phyloP scores from a whole-genome alignment of 805 yeast genomes.

The Jamesozyma lodderae region DNA sequence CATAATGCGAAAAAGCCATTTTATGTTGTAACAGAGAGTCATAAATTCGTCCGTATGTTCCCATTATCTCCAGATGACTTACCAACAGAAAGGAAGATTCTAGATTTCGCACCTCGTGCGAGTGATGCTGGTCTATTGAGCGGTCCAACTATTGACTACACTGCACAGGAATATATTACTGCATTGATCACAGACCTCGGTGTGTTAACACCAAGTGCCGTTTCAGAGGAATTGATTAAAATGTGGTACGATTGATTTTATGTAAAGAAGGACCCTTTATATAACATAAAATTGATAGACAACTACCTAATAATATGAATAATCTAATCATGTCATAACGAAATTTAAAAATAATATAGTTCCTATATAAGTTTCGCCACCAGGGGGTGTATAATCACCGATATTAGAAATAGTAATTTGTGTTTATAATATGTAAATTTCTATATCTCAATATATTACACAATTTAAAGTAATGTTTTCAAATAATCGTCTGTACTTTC shows the following conservation, averaged over 20 bases:
- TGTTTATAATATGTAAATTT: not conserved
- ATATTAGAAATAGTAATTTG: no score
- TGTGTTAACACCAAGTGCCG: conserved; percentile 94
- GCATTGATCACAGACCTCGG: conserved; percentile 95
- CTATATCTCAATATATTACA: not conserved
- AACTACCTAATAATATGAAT: no score
- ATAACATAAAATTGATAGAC: not conserved
- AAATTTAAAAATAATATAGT: no score
- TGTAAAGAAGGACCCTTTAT: no score
- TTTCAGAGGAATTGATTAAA: conserved; percentile 94
- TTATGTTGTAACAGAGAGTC: conserved; percentile 89
- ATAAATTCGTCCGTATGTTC: conserved; percentile 91
- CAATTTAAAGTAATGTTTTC: conserved; percentile 15
- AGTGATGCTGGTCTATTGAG: conserved; percentile 24
- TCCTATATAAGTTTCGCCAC: no score
- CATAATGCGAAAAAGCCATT: conserved; percentile 85
- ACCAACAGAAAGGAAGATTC: conserved; percentile 46
- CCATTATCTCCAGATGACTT: conserved; percentile 90
- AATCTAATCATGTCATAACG: no score
- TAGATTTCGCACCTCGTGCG: conserved; percentile 34
- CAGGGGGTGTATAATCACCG: no score
- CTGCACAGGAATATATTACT: conserved; percentile 91
- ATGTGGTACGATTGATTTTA: conserved; percentile 95
- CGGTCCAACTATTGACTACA: conserved; percentile 73
- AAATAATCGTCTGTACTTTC: conserved; percentile 21